Evolutionary conservation across 257 asterid genomes (phyloP).

Genomic region (Leonotis leonurus): DNA sequence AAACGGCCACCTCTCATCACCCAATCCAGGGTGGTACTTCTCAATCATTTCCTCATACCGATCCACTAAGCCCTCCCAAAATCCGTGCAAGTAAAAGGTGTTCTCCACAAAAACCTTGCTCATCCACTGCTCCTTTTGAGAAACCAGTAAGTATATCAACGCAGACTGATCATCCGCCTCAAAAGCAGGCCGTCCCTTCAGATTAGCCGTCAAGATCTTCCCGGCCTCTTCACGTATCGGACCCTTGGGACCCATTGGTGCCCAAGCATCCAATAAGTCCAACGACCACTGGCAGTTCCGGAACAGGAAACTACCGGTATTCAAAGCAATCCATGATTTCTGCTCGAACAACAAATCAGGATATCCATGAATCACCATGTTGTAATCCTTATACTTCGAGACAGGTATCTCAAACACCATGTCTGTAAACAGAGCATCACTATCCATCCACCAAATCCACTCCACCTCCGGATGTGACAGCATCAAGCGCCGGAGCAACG

Average conservation of each 20-base stretch:
- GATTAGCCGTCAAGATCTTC: constrained; percentile 64
- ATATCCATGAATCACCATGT: constrained; percentile 82
- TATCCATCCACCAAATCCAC: constrained; percentile 99
- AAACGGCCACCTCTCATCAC: constrained; percentile 96
- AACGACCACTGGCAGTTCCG: constrained; percentile 92
- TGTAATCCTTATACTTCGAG: constrained; percentile 48
- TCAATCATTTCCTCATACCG: constrained; percentile 87
- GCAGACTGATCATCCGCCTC: constrained; percentile 99
- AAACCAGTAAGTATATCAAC: constrained; percentile 59
- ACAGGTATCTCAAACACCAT: constrained; percentile 71
- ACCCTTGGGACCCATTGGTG: constrained; percentile 93
- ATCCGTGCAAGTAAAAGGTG: constrained; percentile 76
- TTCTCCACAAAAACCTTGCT: constrained; percentile 76
- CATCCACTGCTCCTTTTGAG: constrained; percentile 66
- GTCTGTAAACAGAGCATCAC: constrained; percentile 89
- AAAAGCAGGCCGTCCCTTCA: constrained; percentile 86
- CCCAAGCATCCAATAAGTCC: constrained; percentile 94
- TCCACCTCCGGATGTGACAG: constrained; percentile 91
- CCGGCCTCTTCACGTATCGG: constrained; percentile 83
- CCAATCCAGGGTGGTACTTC: constrained; percentile 83
- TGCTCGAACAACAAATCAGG: constrained; percentile 64
- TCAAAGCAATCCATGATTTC: constrained; percentile 87
- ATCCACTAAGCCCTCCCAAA: constrained; percentile 92
- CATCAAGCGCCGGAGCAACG: constrained; percentile 75
- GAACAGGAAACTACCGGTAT: constrained; percentile 79